Conservation (phyloP, 495 filamentous ascomycete species). For the Elasticomyces elasticus region DNA sequence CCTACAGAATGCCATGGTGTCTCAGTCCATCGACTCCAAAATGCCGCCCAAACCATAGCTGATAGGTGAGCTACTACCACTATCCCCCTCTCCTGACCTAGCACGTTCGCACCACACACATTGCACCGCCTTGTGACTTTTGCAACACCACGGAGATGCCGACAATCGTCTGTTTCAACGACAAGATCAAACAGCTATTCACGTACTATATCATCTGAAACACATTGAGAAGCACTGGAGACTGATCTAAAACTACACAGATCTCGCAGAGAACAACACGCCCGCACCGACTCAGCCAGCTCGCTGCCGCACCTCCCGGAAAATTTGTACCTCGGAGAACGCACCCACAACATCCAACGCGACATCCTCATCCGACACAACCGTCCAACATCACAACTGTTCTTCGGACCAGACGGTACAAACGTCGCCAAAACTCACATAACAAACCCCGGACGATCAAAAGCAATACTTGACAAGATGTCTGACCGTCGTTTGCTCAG, state of each 20-base stretch:
- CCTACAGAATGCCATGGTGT: no score
- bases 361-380: background rate
- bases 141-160: no score
- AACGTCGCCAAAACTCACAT: background rate
- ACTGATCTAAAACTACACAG: background rate
- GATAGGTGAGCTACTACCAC: no score
- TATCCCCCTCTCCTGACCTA: no score
- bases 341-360: background rate
- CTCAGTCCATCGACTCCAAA: no score
- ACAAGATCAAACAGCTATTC: no score
- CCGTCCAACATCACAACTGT: background rate
- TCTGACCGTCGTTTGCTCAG: conserved; percentile 12
- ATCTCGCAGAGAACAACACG: background rate
- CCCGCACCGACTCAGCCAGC: background rate
- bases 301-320: background rate
- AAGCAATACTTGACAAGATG: background rate
- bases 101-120: no score
- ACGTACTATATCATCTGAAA: no score
- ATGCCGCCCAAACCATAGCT: no score
- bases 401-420: background rate
- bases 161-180: no score
- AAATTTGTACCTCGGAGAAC: background rate
- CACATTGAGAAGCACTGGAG: no score
- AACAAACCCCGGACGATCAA: background rate
- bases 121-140: no score